These are phyloP conservation scores for Bryum argenteum DNA, from an alignment of 225 moss, liverwort and hornwort species.

Conservation along the genomic window DNA sequence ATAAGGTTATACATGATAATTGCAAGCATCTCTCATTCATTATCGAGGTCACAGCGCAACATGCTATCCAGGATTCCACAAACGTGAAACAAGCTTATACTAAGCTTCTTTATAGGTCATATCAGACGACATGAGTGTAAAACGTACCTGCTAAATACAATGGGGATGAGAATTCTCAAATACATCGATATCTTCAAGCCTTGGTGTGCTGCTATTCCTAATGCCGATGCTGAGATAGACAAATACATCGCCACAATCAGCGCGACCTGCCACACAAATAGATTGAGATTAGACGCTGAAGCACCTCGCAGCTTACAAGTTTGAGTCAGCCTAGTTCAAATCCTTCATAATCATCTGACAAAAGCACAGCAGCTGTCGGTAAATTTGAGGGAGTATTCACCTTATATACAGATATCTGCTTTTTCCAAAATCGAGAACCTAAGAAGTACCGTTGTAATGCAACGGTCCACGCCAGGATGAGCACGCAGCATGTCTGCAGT, in stretches of 20 bases:
- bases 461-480: constrained; percentile 54
- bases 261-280: constrained; percentile 42
- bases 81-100: background rate
- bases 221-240: constrained; percentile 42
- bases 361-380: background rate
- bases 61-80: background rate
- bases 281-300: constrained; percentile 13
- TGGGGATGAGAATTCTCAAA: constrained; percentile 62
- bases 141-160: constrained; percentile 67
- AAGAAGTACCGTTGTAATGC: constrained; percentile 49
- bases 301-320: background rate
- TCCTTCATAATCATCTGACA: background rate
- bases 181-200: constrained; percentile 56
- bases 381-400: constrained; percentile 25
- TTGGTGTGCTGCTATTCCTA: constrained; percentile 46
- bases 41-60: background rate
- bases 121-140: constrained; percentile 9
- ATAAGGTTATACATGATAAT: background rate
- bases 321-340: background rate
- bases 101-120: background rate
- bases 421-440: constrained; percentile 46
- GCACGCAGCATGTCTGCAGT: constrained; percentile 46
- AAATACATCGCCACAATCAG: constrained; percentile 44
- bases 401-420: constrained; percentile 44
- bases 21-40: constrained; percentile 1